Percentiles rank a stretch among this genome's conserved stretches.
phyloP scores from a whole-genome alignment of 2,329 filamentous ascomycete species.

The Ustulina deusta region DNA sequence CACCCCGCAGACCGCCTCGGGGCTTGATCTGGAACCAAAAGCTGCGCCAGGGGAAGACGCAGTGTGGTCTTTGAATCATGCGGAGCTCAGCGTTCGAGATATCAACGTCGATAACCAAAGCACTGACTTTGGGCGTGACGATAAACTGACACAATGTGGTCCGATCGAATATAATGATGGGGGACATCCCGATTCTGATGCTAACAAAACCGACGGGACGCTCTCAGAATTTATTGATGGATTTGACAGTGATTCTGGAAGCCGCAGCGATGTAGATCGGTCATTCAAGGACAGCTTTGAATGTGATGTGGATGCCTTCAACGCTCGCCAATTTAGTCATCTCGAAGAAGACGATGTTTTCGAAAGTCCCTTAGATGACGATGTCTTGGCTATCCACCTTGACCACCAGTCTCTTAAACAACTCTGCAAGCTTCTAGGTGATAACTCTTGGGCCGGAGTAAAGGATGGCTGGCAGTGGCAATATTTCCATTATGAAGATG shows the following conservation, averaged over 20 bases:
- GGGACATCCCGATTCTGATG: not conserved
- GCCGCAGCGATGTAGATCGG: conserved; percentile 28
- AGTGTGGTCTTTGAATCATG: not conserved
- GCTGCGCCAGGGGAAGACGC: not conserved
- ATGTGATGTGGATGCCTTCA: conserved; percentile 44
- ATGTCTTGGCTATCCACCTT: conserved; percentile 41
- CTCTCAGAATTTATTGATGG: conserved; percentile 32
- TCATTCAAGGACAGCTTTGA: conserved; percentile 42
- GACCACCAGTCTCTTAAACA: conserved; percentile 34
- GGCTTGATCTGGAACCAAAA: not conserved
- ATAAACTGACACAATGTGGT: not conserved
- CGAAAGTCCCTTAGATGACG: conserved; percentile 39
- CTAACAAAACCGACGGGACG: conserved; percentile 1
- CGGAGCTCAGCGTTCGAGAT: not conserved
- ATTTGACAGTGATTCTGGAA: conserved; percentile 34
- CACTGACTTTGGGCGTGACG: not conserved
- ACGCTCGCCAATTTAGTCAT: conserved; percentile 28
- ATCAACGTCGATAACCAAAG: not conserved
- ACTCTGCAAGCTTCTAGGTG: conserved; percentile 41
- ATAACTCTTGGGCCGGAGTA: conserved; percentile 42
- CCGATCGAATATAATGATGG: not conserved
- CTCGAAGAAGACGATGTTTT: conserved; percentile 38
- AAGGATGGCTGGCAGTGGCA: conserved; percentile 39
- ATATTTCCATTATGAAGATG: conserved; percentile 32
- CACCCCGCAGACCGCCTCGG: not conserved